These are phyloP conservation scores for Boletus pseudopeckii DNA, from an alignment of 768 basidiomycete species.

Conservation along the genomic window DNA sequence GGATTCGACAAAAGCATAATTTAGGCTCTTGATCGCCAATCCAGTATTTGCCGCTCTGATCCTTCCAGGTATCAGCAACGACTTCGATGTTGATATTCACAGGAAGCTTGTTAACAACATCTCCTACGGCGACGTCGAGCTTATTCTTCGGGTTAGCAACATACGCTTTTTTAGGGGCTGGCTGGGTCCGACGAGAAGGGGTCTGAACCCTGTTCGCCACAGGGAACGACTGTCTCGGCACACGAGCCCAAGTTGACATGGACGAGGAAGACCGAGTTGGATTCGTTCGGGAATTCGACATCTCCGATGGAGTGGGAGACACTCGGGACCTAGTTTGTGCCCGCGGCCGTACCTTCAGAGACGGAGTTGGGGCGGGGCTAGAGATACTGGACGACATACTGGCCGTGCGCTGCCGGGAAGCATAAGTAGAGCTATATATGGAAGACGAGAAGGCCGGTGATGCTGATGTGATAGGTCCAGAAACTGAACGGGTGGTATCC, in stretches of 20 bases:
- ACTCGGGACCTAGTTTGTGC: conserved; percentile 43
- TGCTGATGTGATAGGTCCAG: conserved; percentile 56
- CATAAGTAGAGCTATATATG: conserved; percentile 63
- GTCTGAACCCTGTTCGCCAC: conserved; percentile 42
- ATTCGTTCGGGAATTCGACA: conserved; percentile 44
- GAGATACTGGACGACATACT: conserved; percentile 53
- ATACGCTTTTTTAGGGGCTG: conserved; percentile 60
- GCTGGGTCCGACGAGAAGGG: conserved; percentile 41
- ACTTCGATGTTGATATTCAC: conserved; percentile 82
- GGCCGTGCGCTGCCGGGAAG: conserved; percentile 79
- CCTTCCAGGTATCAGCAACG: conserved; percentile 82
- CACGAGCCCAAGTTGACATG: conserved; percentile 63
- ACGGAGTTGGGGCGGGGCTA: conserved; percentile 31
- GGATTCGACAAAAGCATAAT: conserved; percentile 87
- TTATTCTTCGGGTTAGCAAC: conserved; percentile 87
- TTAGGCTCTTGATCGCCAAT: conserved; percentile 90
- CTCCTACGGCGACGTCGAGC: conserved; percentile 88
- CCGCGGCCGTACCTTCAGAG: conserved; percentile 36
- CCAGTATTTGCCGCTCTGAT: conserved; percentile 94
- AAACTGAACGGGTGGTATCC: conserved; percentile 60
- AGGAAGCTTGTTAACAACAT: conserved; percentile 85
- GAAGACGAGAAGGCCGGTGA: conserved; percentile 30
- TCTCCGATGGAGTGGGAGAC: conserved; percentile 66
- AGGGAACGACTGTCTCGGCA: conserved; percentile 61
- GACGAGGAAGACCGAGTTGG: conserved; percentile 43